These are phyloP conservation scores for Pestalotiopsis sp. DNA, from an alignment of 2,329 filamentous ascomycete genomes.

Conservation along the genomic window DNA sequence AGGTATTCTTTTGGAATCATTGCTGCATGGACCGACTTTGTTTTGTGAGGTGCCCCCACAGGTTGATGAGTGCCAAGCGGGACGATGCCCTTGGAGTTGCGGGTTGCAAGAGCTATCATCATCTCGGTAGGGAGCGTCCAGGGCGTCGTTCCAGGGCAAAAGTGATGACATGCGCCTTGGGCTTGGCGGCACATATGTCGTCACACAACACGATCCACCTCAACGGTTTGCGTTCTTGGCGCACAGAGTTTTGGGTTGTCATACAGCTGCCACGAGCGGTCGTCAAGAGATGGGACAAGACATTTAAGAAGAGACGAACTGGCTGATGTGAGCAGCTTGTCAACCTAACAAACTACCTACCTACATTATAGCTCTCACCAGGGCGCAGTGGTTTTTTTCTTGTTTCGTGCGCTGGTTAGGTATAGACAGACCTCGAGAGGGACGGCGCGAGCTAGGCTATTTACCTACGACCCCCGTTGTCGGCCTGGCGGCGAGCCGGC, in stretches of 20 bases:
- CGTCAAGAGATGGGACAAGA: background rate
- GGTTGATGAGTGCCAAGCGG: background rate
- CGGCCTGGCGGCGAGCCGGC: too few relatives aligned
- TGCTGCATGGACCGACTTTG: background rate
- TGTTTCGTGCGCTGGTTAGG: background rate
- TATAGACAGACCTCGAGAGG: background rate
- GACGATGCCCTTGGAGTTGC: background rate
- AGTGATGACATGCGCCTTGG: background rate
- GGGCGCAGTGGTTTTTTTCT: background rate
- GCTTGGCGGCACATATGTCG: background rate
- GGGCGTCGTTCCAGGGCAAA: background rate
- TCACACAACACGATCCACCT: background rate
- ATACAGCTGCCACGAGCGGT: background rate
- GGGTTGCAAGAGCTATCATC: background rate
- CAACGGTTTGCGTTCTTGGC: background rate
- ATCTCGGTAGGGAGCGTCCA: background rate
- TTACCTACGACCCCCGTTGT: background rate
- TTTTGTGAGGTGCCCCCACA: background rate
- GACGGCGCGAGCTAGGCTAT: background rate
- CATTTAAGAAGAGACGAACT: background rate
- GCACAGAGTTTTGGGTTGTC: background rate
- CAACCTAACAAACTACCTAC: background rate
- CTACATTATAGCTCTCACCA: background rate
- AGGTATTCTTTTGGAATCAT: conserved; percentile 5
- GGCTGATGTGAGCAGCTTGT: background rate